phyloP scores from a whole-genome alignment of 352 stramenopile species.

The Pythium vanterpoolii region DNA sequence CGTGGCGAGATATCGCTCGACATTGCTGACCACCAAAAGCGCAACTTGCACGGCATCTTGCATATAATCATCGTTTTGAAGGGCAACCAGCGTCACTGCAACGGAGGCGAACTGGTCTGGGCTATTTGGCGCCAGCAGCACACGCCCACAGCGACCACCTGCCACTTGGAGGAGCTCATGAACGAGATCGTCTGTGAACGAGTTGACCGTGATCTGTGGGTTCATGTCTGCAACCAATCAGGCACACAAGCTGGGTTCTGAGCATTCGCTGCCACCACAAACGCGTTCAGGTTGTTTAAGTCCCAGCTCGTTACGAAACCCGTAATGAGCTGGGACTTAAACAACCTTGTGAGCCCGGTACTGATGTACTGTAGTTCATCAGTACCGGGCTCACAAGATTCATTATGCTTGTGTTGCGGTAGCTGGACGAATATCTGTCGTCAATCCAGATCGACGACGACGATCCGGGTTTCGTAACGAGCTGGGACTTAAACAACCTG shows the following conservation, averaged over 20 bases:
- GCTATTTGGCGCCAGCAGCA: conserved; percentile 26
- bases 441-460: conserved; percentile 18
- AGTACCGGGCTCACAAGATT: conserved; percentile 13
- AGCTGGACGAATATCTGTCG: conserved; percentile 18
- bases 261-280: conserved; percentile 17
- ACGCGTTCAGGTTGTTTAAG: conserved; percentile 20
- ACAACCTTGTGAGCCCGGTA: conserved; percentile 11
- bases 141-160: conserved; percentile 17
- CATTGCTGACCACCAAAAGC: conserved; percentile 28
- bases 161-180: conserved; percentile 8
- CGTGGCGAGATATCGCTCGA: conserved; percentile 19
- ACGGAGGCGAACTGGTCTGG: conserved; percentile 21
- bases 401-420: background rate
- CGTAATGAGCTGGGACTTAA: too few relatives aligned
- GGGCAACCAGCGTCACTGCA: conserved; percentile 36
- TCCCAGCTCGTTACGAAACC: conserved; percentile 20
- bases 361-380: too few relatives aligned
- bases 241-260: conserved; percentile 10
- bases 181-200: conserved; percentile 19
- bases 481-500: conserved; percentile 20
- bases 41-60: conserved; percentile 23
- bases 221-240: conserved; percentile 10
- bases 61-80: conserved; percentile 25
- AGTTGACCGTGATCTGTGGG: conserved; percentile 11
- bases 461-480: conserved; percentile 19